phyloP scores from a whole-genome alignment of 257 asterid species.

The Linaria vulgaris region DNA sequence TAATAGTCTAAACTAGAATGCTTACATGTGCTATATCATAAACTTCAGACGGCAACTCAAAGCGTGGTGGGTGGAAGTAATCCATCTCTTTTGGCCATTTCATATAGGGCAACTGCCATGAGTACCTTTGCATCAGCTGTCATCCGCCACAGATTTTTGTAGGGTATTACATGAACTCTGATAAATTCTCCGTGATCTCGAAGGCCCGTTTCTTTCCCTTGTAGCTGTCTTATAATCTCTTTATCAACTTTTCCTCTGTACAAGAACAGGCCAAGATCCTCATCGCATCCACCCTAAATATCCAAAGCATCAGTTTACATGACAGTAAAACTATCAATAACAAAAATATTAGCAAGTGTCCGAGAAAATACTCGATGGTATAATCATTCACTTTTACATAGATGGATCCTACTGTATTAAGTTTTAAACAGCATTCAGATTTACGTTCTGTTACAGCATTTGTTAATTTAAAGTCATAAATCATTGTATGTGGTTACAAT shows the following conservation, averaged over 20 bases:
- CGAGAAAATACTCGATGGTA: not conserved
- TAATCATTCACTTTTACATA: not conserved
- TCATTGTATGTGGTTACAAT: no score
- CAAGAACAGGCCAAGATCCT: conserved; percentile 69
- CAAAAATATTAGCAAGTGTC: not conserved
- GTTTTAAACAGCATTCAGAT: not conserved
- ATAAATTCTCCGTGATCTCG: conserved; percentile 87
- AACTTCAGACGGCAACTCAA: conserved; percentile 19
- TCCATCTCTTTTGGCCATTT: conserved; percentile 81
- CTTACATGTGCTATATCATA: no score
- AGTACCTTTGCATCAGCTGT: conserved; percentile 89
- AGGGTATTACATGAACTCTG: conserved; percentile 77
- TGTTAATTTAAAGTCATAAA: not conserved
- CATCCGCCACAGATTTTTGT: conserved; percentile 64
- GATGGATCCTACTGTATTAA: not conserved
- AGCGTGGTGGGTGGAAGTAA: conserved; percentile 39
- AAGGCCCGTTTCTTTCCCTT: conserved; percentile 81
- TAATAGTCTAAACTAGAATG: no score
- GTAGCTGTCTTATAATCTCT: conserved; percentile 57
- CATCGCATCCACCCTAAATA: conserved; percentile 86
- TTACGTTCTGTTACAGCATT: not conserved
- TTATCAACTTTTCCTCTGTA: conserved; percentile 66
- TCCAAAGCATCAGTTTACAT: conserved; percentile 7
- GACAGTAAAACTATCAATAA: not conserved
- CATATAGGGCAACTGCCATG: conserved; percentile 73